Percentiles rank a stretch among this genome's conserved stretches.
Evolutionary conservation across 2,329 filamentous ascomycete genomes (phyloP).

Genomic region (Dryadomyces quercus-mongolicae): DNA sequence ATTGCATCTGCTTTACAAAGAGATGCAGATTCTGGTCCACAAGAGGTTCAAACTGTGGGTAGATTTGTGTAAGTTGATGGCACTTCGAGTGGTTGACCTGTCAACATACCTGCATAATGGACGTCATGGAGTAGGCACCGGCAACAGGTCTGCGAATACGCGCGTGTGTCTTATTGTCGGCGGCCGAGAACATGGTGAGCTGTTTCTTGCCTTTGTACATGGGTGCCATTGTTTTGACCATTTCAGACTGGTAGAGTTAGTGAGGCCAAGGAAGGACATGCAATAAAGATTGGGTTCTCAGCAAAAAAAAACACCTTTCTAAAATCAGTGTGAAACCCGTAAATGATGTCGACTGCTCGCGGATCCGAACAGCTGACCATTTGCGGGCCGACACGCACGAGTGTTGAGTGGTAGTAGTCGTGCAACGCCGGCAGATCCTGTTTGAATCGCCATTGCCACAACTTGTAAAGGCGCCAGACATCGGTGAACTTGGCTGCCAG

Average conservation of each 20-base stretch:
- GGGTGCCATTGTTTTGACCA: not conserved
- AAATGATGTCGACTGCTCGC: not conserved
- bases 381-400: not conserved
- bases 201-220: not conserved
- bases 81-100: too few relatives aligned
- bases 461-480: not conserved
- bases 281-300: too few relatives aligned
- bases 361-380: not conserved
- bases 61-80: too few relatives aligned
- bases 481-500: not conserved
- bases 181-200: not conserved
- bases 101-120: not conserved
- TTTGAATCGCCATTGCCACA: not conserved
- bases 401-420: not conserved
- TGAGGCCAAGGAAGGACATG: not conserved
- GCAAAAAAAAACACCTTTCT: not conserved
- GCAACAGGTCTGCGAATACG: not conserved
- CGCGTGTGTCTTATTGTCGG: not conserved
- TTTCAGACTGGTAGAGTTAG: not conserved
- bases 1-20: not conserved
- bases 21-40: not conserved
- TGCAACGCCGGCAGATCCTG: not conserved
- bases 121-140: not conserved
- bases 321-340: not conserved
- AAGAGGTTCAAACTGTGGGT: not conserved